Conservation (phyloP, 108 stramenopile species). For the Mayamaea pseudoterrestris region DNA sequence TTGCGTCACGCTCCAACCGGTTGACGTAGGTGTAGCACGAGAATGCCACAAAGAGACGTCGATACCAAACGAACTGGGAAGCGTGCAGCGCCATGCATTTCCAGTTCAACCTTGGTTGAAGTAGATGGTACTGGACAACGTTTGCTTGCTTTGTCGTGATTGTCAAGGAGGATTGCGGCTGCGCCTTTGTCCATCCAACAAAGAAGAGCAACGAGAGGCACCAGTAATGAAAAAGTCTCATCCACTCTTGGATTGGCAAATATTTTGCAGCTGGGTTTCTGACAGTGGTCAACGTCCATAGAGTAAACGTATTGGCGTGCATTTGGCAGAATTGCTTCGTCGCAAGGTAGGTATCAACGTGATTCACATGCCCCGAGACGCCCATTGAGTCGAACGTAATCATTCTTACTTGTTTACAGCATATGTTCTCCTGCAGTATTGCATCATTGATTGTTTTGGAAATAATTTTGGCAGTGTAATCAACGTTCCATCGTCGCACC, state of each 20-base stretch:
- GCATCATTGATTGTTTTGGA: neutral
- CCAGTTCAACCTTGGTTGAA: conserved; percentile 47
- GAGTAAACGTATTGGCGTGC: conserved; percentile 7
- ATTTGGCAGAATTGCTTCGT: conserved; percentile 23
- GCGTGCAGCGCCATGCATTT: conserved; percentile 63
- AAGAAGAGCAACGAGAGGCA: neutral
- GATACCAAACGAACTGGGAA: conserved; percentile 85
- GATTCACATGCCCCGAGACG: conserved; percentile 77
- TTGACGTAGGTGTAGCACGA: conserved; percentile 73
- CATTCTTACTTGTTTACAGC: conserved; percentile 4
- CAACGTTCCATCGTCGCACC: conserved; percentile 25
- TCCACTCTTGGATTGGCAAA: conserved; percentile 22
- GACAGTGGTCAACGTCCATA: conserved; percentile 12
- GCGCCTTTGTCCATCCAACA: neutral
- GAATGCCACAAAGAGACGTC: conserved; percentile 67
- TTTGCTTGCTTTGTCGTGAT: neutral
- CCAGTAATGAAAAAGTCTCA: conserved; percentile 24
- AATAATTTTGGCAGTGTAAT: conserved; percentile 4
- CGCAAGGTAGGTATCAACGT: conserved; percentile 55
- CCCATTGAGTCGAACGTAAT: conserved; percentile 66
- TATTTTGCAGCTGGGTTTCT: conserved; percentile 39
- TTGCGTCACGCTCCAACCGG: too few species aligned
- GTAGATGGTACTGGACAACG: conserved; percentile 9
- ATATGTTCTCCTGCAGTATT: too few species aligned
- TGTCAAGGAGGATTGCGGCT: neutral